A percentile compares a stretch with the other conserved stretches of the same genome.
phyloP scores from a whole-genome alignment of 257 asterid genomes.

The Fraxinus cuspidata region DNA sequence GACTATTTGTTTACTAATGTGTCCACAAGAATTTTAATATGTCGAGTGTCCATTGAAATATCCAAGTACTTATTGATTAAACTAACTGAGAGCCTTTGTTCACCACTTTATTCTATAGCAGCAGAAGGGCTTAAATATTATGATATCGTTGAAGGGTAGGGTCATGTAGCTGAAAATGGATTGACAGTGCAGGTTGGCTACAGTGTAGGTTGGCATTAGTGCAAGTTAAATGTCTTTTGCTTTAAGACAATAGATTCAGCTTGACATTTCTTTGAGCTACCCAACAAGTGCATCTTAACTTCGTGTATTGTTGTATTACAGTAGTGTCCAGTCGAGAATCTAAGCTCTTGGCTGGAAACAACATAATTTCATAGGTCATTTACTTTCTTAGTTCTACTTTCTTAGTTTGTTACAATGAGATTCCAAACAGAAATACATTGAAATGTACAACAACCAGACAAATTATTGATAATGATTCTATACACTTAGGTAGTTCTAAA shows the following conservation, averaged over 20 bases:
- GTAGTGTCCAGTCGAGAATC: slow-evolving; percentile 96
- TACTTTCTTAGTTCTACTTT: too few species aligned
- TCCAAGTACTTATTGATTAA: not conserved
- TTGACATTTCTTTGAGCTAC: slow-evolving; percentile 25
- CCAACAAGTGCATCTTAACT: slow-evolving; percentile 87
- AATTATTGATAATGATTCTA: slow-evolving; percentile 35
- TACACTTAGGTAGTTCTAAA: slow-evolving; percentile 75
- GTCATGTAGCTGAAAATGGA: slow-evolving; percentile 81
- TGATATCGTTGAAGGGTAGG: slow-evolving; percentile 80
- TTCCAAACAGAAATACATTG: too few species aligned
- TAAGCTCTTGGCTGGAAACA: slow-evolving; percentile 91
- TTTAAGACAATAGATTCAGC: not conserved
- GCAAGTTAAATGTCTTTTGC: not conserved
- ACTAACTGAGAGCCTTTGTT: slow-evolving; percentile 4
- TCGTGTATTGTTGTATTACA: slow-evolving; percentile 83
- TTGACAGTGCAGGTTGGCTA: too few species aligned
- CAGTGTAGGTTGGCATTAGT: slow-evolving; percentile 56
- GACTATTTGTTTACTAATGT: not conserved
- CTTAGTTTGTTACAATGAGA: too few species aligned
- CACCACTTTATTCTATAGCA: slow-evolving; percentile 42
- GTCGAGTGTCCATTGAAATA: not conserved
- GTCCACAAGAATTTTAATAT: not conserved
- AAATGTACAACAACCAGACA: not conserved
- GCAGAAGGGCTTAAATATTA: slow-evolving; percentile 88
- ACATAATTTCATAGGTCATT: slow-evolving; percentile 87